Base-by-base conservation (phyloP, 495 filamentous ascomycete genomes). In the Neohortaea acidophila region DNA sequence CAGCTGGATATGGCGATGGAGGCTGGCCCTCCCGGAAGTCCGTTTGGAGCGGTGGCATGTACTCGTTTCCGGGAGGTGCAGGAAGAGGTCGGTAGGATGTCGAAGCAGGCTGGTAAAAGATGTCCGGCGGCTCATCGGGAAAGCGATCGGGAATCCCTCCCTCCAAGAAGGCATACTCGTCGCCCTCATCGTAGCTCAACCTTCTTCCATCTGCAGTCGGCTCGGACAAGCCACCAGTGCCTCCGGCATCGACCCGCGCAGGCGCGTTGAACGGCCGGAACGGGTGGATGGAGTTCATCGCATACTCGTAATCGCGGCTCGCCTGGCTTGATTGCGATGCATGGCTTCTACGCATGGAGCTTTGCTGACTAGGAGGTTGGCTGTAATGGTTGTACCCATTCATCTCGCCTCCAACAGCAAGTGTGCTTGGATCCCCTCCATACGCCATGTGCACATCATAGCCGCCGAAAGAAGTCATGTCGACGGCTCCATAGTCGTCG, bases 151-250 rank as follows among this genome's bases (percentile, higher is more conserved):
- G 65, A 69, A 65, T 27, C 64, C 17, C 57, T 47, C 68, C 47
- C 53, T 80, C 63, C 9, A 60, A 60, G 33, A 71, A 54, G 11
- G 61, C 56, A 41, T 58, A 48, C 51, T 97, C 89, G 51, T 94
- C 89, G 0, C 82, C 89, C 54, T 94, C 86, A 51, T 97, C 89
- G 50, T 87, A 96, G 55, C 87, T 94, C 51, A 87, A 63, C 36
- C 84, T 64, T 35, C 77, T 68, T 15, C 53, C 61, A 42, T 76
- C 72, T 0, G 65, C 65, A 31, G 65, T 67, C 13, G 85, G 85
- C 39, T 81, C 70, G 14, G 81, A 70, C 14, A 93, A 61, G 2
- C 87, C 87, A 11, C 86, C 87, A 10, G 84, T 93, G 11, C 81
- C 89, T 22, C 68, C 77, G 19, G 79, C 80, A 54, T 96, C 87